Percentiles rank a stretch among this genome's conserved stretches.
phyloP scores from a whole-genome alignment of 805 yeast species.

The Candida maesae region DNA sequence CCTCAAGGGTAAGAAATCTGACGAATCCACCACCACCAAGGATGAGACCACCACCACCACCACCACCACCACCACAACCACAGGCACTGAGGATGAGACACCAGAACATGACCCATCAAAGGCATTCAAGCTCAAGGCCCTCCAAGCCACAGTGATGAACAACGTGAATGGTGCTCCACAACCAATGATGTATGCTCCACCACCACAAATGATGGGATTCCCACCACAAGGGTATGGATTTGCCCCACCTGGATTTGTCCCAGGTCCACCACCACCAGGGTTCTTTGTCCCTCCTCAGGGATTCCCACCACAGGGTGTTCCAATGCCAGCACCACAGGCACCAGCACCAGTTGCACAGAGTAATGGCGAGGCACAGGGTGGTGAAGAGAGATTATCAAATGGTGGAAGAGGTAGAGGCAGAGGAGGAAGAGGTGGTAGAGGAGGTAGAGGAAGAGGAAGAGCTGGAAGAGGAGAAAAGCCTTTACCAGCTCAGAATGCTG shows the following conservation, averaged over 20 bases:
- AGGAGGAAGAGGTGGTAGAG: slow-evolving; percentile 2
- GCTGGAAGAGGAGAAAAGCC: slow-evolving; percentile 9
- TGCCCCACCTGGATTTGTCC: slow-evolving; percentile 10
- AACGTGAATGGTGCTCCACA: slow-evolving; percentile 25
- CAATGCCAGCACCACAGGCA: no score
- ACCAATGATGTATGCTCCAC: slow-evolving; percentile 8
- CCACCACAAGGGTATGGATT: slow-evolving; percentile 18
- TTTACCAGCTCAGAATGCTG: no score
- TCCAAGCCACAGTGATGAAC: slow-evolving; percentile 17
- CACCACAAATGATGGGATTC: slow-evolving; percentile 13
- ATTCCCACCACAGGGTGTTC: slow-evolving; percentile 7
- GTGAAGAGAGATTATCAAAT: neutral
- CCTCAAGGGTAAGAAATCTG: slow-evolving; percentile 33
- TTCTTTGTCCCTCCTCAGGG: slow-evolving; percentile 6
- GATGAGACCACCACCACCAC: slow-evolving; percentile 1
- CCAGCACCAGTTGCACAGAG: slow-evolving; percentile 1
- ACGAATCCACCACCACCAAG: slow-evolving; percentile 29
- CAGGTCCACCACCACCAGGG: slow-evolving; percentile 1
- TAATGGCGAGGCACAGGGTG: neutral
- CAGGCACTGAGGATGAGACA: slow-evolving; percentile 12
- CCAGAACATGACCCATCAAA: slow-evolving; percentile 22
- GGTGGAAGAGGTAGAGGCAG: slow-evolving; percentile 23
- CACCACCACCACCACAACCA: slow-evolving; percentile 1
- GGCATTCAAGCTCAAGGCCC: slow-evolving; percentile 26
- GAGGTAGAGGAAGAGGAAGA: slow-evolving; percentile 23